Evolutionary conservation across 352 stramenopile genomes (phyloP), one percentile per base, ranked within the genome.

Genomic region (Globisporangium spinosum): DNA sequence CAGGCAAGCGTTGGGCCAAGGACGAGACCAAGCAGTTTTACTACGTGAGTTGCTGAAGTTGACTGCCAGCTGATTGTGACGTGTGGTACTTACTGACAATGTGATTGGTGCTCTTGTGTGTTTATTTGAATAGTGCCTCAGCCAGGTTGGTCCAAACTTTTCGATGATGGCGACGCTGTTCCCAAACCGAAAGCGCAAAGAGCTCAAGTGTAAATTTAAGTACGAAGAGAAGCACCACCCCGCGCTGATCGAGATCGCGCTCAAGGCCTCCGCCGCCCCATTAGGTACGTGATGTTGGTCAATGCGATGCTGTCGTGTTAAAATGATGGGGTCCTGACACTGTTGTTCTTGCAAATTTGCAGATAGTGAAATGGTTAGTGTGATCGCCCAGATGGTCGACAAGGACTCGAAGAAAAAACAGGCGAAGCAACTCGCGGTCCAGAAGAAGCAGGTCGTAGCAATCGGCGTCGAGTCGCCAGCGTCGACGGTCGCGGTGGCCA

Each of bases 131-230:
- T 25, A 87, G 79, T 92, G 84, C 40, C 67, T 95, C 17, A 95
- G 85, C 59, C 87, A 95, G 67, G 83, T 94, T 4, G 87, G 87
- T 12, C 79, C 83, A 2, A 92, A 94, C 75, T 95, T 95, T 53
- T 93, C 85, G 6, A 90, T 95, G 77, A 94, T 95, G 85, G 84
- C 84, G 53, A 92, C 87, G 23, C 69, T 95, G 6, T 95, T 95
- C 64, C 85, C 87, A 23, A 86, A 78, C n/a, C 77, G 87, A 22
- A 92, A 89, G 69, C 87, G 85, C 20, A 87, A 89, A 68, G 87
- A 95, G 57, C 74, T 95, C 20, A 95, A 95, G 75, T 85, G 79
- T 70, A 95, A 95, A 62, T 95, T 95, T 70, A 95, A 95, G 65
- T 90, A 83, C 43, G 87, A 95, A 61, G 87, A 95, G 70, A 95